phyloP scores from a whole-genome alignment of 345 rosid species.

The Melastoma malabathricum region DNA sequence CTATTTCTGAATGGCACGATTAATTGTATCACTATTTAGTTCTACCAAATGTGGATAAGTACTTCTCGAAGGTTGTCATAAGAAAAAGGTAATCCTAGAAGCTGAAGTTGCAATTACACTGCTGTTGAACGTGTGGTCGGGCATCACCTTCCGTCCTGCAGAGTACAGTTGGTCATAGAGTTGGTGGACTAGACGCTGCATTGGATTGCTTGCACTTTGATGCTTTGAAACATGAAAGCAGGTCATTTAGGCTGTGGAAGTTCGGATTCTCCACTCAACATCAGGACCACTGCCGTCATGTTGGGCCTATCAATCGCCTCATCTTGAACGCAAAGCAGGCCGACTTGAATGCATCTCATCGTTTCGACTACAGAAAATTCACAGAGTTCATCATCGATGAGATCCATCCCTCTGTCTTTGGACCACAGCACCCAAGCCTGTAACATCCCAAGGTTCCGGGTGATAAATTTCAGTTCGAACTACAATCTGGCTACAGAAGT shows the following conservation, averaged over 20 bases:
- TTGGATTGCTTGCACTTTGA: background rate
- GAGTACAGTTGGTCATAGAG: background rate
- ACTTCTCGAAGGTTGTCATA: too few species aligned
- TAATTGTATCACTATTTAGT: too few species aligned
- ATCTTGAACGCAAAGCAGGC: slow-evolving; percentile 1
- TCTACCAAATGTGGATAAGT: too few species aligned
- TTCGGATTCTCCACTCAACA: background rate
- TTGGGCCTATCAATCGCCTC: background rate
- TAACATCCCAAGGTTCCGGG: background rate
- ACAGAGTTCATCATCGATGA: background rate
- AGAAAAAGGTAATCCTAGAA: too few species aligned
- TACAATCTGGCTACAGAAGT: too few species aligned
- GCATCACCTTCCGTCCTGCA: slow-evolving; percentile 8
- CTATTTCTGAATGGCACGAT: too few species aligned
- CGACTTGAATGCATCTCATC: slow-evolving; percentile 1
- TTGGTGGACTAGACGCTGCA: background rate
- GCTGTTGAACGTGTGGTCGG: too few species aligned
- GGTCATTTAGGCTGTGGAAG: slow-evolving; percentile 4
- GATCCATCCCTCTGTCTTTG: background rate
- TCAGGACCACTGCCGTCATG: slow-evolving; percentile 3
- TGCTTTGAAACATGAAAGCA: background rate
- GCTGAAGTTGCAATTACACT: too few species aligned
- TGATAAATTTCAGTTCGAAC: background rate
- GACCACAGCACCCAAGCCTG: slow-evolving; percentile 2
- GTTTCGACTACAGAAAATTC: background rate